phyloP scores from a whole-genome alignment of 345 rosid species.

The Tarenaya hassleriana region DNA sequence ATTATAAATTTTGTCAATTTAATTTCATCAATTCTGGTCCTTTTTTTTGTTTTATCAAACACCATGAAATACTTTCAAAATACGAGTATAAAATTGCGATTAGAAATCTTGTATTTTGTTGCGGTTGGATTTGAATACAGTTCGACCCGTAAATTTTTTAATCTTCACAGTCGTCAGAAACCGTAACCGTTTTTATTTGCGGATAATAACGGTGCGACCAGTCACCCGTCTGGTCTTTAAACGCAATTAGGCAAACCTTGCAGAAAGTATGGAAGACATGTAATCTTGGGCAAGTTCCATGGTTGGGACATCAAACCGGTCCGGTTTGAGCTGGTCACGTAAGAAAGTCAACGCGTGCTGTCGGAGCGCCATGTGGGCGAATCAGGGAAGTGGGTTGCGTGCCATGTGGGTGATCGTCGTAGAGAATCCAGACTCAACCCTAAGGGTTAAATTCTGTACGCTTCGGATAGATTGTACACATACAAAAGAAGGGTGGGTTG shows the following conservation, averaged over 20 bases:
- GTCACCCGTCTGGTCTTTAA: conserved; percentile 69
- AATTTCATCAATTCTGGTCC: no score
- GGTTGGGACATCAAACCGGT: conserved; percentile 92
- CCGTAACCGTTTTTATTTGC: no score
- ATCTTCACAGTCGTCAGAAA: no score
- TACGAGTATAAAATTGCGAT: no score
- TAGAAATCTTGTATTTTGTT: no score
- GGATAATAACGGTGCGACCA: no score
- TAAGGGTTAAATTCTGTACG: conserved; percentile 68
- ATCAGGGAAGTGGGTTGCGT: conserved; percentile 63
- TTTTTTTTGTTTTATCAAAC: no score
- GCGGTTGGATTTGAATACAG: no score
- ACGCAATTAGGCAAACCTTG: conserved; percentile 58
- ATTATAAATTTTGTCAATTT: no score
- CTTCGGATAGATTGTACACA: conserved; percentile 95
- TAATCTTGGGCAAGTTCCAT: conserved; percentile 65
- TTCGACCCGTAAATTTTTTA: no score
- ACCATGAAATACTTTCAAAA: no score
- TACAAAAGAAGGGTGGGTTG: conserved; percentile 91
- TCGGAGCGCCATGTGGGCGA: conserved; percentile 54
- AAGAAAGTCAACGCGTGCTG: conserved; percentile 45
- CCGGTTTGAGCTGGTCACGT: conserved; percentile 64
- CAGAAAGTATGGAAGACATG: conserved; percentile 52
- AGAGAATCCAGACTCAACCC: conserved; percentile 27
- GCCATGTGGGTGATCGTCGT: conserved; percentile 68